Evolutionary conservation across 2,329 filamentous ascomycete genomes (phyloP), one percentile per base, ranked within the genome.

Genomic region (Aspergillus sp.): DNA sequence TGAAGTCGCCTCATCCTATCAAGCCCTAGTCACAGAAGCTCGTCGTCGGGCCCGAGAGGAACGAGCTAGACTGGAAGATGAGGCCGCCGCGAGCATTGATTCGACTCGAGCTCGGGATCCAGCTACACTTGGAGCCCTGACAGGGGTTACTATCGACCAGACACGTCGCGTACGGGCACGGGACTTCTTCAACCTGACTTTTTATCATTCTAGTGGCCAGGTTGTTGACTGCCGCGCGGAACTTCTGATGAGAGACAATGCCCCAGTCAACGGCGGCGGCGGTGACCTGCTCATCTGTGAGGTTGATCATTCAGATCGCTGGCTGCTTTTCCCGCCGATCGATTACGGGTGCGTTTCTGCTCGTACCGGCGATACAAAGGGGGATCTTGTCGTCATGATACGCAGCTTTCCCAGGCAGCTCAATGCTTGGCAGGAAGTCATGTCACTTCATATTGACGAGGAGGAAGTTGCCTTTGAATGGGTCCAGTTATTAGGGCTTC

Each of bases 281-380:
- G 89, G 91, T 5, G 93, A 98, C 64, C 65, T 98, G n/a, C 78
- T 98, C 26, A 85, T 98, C 47, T 90, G 91, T 55, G 90, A 97
- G 66, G 81, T 89, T n/a, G 88, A 89, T 40, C 78, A 80, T 44
- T 77, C 78, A 4, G 82, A 85, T 9, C 80, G 82, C 45, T 97
- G 88, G 82, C 77, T 98, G 4, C 76, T 98, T 0, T 95, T 98
- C 59, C 86, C 90, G n/a, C 91, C 93, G 1, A 76, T 96, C n/a
- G 76, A 83, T 12, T 76, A 81, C 52, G 74, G 77, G 33, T 77
- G 80, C 50, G 77, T 94, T 19, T 97, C 93, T 8, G 88, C 89
- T 43, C 82, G 91, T 35, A 81, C 77, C 49, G 89, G 89, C 8
- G 83, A 89, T 34, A 65, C 71, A n/a, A 74, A 78, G 44, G 78